Conservation (phyloP, 2,329 filamentous ascomycete species). For the Aspergillus caelatus region DNA sequence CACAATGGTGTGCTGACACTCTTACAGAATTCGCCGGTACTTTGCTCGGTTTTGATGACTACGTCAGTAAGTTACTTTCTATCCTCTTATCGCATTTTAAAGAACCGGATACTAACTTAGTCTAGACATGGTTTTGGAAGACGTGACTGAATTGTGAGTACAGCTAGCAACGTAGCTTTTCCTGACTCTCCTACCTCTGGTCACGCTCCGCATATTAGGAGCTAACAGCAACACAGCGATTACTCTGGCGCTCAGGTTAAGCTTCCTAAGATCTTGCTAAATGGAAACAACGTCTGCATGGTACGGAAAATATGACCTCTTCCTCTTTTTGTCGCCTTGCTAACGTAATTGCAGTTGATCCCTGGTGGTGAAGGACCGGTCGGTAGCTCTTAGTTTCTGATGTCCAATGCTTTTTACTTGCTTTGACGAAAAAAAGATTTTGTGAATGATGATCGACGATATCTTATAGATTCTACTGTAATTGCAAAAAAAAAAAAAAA, state of each 20-base stretch:
- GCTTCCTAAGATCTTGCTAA: conserved; percentile 90
- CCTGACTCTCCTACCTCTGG: background rate
- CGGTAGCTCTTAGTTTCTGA: conserved; percentile 30
- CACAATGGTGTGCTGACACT: conserved; percentile 16
- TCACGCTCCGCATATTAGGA: background rate
- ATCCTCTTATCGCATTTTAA: conserved; percentile 4
- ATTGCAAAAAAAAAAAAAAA: conserved; percentile 1
- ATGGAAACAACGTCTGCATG: conserved; percentile 99
- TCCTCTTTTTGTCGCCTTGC: background rate
- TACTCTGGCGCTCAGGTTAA: conserved; percentile 86
- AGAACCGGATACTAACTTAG: conserved; percentile 22
- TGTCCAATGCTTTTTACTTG: conserved; percentile 14
- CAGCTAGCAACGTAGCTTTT: background rate
- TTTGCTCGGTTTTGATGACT: conserved; percentile 95
- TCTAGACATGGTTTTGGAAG: conserved; percentile 94
- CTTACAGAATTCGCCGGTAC: conserved; percentile 88
- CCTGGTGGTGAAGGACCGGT: conserved; percentile 74
- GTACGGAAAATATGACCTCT: conserved; percentile 53
- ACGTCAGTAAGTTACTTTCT: conserved; percentile 80
- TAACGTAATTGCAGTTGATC: conserved; percentile 61
- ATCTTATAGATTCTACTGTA: conserved; percentile 21
- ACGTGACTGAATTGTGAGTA: conserved; percentile 91
- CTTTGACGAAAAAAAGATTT: conserved; percentile 17
- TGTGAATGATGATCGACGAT: conserved; percentile 21
- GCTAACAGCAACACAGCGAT: conserved; percentile 63